Evolutionary conservation across 1,284 basidiomycete genomes (phyloP), one percentile per base, ranked within the genome.

Genomic region (Melampsora americana): DNA sequence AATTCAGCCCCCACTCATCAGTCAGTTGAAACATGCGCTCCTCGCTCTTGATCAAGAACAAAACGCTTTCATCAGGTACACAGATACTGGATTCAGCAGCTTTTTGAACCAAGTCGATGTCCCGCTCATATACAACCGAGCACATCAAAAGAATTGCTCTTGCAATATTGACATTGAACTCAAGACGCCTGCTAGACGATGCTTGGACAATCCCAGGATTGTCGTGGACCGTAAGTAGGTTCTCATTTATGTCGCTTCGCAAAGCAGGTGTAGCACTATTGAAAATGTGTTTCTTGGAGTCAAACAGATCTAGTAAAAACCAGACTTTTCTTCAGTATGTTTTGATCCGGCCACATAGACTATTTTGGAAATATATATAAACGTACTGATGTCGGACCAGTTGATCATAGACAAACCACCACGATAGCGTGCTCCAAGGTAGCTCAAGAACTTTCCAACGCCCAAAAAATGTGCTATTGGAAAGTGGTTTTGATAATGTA

Each of bases 351-450:
- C 46, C 46, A 14, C 14, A 12, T 12, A 14, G 46, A n/a, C n/a
- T n/a, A n/a, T n/a, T 48, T 14, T 48, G 14, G n/a, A n/a, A n/a
- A n/a, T n/a, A n/a, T n/a, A n/a, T 2, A 48, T 14, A 62, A 28
- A 48, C 60, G 18, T 46, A 71, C 69, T 71, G 59, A 71, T 71
- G 46, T 71, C 62, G 23, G 62, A 60, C 69, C 69, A 71, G 23
- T 71, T 71, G 39, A 71, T 71, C 35, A 61, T 59, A 50, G 59
- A 48, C 69, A 56, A 71, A 26, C 69, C 69, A 14, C 59, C 69
- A 7, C 69, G 56, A 32, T 71, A 46, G 14, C 46, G 56, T 32
- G 61, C 59, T 62, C 69, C 69, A 7, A 71, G 60, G 46, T 62
- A 48, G 20, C 46, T 30, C 23, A 71, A 48, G 32, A 71, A 50